A percentile compares a stretch with the other conserved stretches of the same genome.
phyloP scores from a whole-genome alignment of 129 eudicot species.

The Centrapalus pauciflorus region DNA sequence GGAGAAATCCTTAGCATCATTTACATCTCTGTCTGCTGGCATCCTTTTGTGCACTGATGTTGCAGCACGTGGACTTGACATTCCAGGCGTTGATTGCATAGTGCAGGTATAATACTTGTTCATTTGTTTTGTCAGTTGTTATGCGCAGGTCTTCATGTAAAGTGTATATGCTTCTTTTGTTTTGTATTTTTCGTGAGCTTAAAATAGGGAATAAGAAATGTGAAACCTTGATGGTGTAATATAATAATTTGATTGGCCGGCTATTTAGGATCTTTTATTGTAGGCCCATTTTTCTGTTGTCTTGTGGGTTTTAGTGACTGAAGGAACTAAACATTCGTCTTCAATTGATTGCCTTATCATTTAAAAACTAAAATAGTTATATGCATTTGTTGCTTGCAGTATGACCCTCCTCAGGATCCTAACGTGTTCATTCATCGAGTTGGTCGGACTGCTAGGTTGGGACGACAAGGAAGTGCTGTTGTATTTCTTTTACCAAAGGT shows the following conservation, averaged over 20 bases:
- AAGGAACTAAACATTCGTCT: neutral
- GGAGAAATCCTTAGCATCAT: slow-evolving; percentile 86
- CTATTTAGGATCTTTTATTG: neutral
- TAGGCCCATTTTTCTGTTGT: neutral
- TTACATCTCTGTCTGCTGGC: slow-evolving; percentile 79
- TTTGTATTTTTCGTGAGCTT: neutral
- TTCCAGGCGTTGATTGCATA: slow-evolving; percentile 91
- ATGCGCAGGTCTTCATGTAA: neutral
- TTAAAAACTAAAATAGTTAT: neutral
- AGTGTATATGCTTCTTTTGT: neutral
- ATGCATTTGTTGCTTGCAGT: slow-evolving; percentile 41
- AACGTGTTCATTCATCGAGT: slow-evolving; percentile 87
- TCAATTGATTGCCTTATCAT: neutral
- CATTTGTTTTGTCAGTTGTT: neutral
- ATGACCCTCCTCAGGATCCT: slow-evolving; percentile 96
- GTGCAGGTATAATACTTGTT: slow-evolving; percentile 51
- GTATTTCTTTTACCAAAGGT: slow-evolving; percentile 89
- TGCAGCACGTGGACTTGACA: slow-evolving; percentile 98
- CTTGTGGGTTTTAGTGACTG: neutral
- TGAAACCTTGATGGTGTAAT: neutral
- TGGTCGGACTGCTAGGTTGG: slow-evolving; percentile 94
- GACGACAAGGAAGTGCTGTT: slow-evolving; percentile 81
- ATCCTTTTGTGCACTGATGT: slow-evolving; percentile 95
- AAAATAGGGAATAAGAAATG: neutral
- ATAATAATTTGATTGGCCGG: neutral